Evolutionary conservation across 108 stramenopile species (phyloP).

Genomic region (Stephanodiscus triporus): DNA sequence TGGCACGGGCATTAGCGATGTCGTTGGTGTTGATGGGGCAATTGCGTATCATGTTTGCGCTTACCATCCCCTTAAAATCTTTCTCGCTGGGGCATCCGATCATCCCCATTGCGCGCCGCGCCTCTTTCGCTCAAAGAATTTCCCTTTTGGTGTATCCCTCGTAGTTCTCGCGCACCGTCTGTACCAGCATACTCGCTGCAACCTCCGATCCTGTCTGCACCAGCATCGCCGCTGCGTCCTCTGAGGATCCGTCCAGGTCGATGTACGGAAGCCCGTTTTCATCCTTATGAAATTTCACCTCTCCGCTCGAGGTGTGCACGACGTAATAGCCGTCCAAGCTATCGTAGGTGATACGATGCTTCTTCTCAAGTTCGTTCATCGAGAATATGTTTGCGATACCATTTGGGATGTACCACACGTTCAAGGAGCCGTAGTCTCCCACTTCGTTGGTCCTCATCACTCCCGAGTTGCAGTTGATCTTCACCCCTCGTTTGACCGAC

Average conservation of each 20-base stretch:
- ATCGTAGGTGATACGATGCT: constrained; percentile 17
- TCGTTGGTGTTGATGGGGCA: constrained; percentile 25
- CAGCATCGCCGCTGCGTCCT: constrained; percentile 11
- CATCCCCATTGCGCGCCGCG: too few species aligned
- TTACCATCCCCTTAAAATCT: constrained; percentile 21
- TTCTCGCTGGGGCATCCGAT: too few species aligned
- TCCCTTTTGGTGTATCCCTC: constrained; percentile 16
- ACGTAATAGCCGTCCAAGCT: neutral
- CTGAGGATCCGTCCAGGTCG: neutral
- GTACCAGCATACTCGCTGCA: neutral
- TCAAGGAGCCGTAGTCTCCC: constrained; percentile 10
- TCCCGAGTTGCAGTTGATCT: constrained; percentile 27
- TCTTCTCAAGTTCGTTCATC: constrained; percentile 6
- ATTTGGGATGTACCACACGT: constrained; percentile 16
- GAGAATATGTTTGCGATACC: constrained; percentile 36
- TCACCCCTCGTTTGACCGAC: neutral
- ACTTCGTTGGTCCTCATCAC: neutral
- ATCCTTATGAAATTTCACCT: constrained; percentile 2
- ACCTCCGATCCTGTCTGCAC: neutral
- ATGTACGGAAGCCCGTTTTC: neutral
- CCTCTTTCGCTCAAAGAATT: constrained; percentile 28
- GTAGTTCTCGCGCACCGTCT: constrained; percentile 18
- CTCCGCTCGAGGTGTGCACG: constrained; percentile 11
- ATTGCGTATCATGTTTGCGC: constrained; percentile 18
- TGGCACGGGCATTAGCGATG: constrained; percentile 11